These are phyloP conservation scores for Colletotrichum cordylinicola DNA, from an alignment of 2,329 filamentous ascomycete genomes.

Conservation along the genomic window DNA sequence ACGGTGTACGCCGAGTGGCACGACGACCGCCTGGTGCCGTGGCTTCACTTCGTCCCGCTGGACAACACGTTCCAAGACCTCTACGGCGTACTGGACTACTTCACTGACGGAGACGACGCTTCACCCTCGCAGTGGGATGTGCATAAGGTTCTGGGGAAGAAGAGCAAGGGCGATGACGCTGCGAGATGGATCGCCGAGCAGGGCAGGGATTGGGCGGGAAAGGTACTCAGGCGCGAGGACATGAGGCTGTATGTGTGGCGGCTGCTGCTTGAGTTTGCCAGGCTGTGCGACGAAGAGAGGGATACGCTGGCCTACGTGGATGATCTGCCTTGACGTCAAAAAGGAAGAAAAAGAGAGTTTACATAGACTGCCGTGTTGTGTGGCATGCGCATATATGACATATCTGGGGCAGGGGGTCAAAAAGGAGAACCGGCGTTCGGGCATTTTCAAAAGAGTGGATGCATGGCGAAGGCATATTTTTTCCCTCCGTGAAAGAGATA, in stretches of 20 bases:
- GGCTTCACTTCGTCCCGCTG: slow-evolving; percentile 76
- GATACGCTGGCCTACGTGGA: slow-evolving; percentile 48
- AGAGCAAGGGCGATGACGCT: slow-evolving; percentile 51
- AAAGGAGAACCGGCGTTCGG: neutral
- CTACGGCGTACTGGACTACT: slow-evolving; percentile 70
- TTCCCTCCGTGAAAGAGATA: neutral
- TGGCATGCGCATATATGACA: neutral
- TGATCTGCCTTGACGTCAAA: slow-evolving; percentile 36
- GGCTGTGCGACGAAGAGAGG: slow-evolving; percentile 52
- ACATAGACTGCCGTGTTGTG: neutral
- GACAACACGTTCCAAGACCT: slow-evolving; percentile 72
- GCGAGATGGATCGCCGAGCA: slow-evolving; percentile 64
- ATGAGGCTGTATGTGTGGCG: slow-evolving; percentile 72
- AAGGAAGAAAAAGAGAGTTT: neutral
- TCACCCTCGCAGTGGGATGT: slow-evolving; percentile 1
- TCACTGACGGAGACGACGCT: slow-evolving; percentile 53
- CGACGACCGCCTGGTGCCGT: slow-evolving; percentile 70
- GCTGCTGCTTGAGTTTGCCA: slow-evolving; percentile 63
- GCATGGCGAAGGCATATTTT: neutral
- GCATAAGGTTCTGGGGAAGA: slow-evolving; percentile 9
- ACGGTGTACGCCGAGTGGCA: slow-evolving; percentile 81
- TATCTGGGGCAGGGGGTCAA: neutral
- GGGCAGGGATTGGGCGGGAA: slow-evolving; percentile 66
- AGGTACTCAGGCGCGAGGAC: slow-evolving; percentile 67
- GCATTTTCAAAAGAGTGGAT: neutral